These are phyloP conservation scores for Umbelopsis sp. DNA, from an alignment of 192 early-diverging fungal species.

Conservation along the genomic window DNA sequence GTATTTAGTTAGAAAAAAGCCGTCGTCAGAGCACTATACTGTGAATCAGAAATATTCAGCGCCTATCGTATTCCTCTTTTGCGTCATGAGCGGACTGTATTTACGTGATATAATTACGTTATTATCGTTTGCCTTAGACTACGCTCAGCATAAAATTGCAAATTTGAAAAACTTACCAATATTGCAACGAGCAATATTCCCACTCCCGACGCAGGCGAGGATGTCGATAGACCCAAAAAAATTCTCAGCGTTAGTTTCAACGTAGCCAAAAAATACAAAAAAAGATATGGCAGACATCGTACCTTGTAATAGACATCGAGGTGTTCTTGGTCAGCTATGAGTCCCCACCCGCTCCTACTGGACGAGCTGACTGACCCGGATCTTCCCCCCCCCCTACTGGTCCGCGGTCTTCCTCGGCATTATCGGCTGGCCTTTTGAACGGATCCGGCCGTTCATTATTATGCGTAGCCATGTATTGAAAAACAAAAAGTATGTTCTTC, in stretches of 20 bases:
- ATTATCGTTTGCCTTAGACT: not conserved
- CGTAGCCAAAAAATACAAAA: not conserved
- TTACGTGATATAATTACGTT: no score
- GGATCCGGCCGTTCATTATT: conserved; percentile 3
- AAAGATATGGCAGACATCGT: not conserved
- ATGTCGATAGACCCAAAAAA: not conserved
- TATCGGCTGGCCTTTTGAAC: not conserved
- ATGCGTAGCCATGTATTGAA: not conserved
- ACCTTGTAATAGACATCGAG: not conserved
- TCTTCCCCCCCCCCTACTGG: not conserved
- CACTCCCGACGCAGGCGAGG: not conserved
- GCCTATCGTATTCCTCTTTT: no score
- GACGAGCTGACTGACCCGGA: not conserved
- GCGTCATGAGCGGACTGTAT: no score
- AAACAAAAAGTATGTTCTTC: not conserved
- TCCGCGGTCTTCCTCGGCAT: not conserved
- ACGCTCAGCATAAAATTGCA: not conserved
- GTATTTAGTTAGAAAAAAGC: no score
- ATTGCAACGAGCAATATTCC: not conserved
- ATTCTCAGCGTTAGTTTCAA: not conserved
- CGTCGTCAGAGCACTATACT: no score
- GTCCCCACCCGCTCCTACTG: not conserved
- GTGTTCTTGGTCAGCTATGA: not conserved
- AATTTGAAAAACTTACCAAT: not conserved
- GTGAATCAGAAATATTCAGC: no score